A percentile compares a stretch with the other conserved stretches of the same genome.
phyloP scores from a whole-genome alignment of 2,329 filamentous ascomycete genomes.

The Trichophyton benhamiae region DNA sequence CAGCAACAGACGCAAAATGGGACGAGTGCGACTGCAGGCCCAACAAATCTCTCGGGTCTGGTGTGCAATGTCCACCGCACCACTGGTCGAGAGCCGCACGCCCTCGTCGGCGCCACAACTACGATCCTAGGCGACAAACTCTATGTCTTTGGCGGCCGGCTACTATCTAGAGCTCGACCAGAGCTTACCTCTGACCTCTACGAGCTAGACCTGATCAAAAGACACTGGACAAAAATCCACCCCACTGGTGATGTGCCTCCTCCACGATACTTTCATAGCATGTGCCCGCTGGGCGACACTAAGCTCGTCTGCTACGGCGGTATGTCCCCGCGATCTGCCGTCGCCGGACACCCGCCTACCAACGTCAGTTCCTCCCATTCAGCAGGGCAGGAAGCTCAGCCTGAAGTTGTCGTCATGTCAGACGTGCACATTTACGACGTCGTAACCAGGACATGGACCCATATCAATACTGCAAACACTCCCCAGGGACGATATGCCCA shows the following conservation, averaged over 20 bases:
- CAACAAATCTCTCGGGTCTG: slow-evolving; percentile 52
- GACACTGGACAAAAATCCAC: slow-evolving; percentile 88
- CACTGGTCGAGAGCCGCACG: slow-evolving; percentile 80
- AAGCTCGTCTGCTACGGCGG: slow-evolving; percentile 97
- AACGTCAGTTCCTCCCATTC: slow-evolving; percentile 26
- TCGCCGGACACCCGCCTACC: slow-evolving; percentile 33
- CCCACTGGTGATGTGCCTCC: slow-evolving; percentile 74
- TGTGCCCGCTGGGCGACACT: slow-evolving; percentile 83
- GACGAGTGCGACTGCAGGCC: slow-evolving; percentile 13
- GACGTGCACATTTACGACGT: slow-evolving; percentile 95
- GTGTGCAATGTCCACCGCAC: slow-evolving; percentile 65
- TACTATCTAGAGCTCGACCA: slow-evolving; percentile 71
- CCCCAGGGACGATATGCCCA: slow-evolving; percentile 94
- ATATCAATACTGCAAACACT: slow-evolving; percentile 63
- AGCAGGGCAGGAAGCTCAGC: slow-evolving; percentile 49
- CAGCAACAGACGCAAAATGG: neutral
- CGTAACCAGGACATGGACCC: slow-evolving; percentile 69
- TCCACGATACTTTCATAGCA: slow-evolving; percentile 91
- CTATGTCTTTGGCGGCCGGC: slow-evolving; percentile 88
- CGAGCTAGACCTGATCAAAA: slow-evolving; percentile 77
- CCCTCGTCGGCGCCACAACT: slow-evolving; percentile 86
- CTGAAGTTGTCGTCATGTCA: slow-evolving; percentile 92
- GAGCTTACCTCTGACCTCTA: slow-evolving; percentile 83
- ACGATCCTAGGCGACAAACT: slow-evolving; percentile 91
- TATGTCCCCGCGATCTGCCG: slow-evolving; percentile 68